Conservation (phyloP, 2,329 filamentous ascomycete genomes). For the Colletotrichum cuscutae region DNA sequence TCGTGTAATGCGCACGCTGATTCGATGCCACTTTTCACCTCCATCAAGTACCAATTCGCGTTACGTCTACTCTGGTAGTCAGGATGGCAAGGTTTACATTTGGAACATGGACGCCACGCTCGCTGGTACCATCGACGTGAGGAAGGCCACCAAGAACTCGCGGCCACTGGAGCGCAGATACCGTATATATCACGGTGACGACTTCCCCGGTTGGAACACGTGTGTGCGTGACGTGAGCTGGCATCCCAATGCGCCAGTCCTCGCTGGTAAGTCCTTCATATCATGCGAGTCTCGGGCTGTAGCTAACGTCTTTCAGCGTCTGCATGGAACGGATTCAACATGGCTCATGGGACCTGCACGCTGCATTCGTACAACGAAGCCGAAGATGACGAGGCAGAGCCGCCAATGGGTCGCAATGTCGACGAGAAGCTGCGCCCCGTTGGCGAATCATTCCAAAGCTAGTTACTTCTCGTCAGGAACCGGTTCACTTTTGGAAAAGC, state of each 20-base stretch:
- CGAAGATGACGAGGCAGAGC: constrained; percentile 71
- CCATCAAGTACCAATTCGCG: constrained; percentile 85
- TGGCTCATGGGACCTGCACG: constrained; percentile 78
- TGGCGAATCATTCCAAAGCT: constrained; percentile 4
- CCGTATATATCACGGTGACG: constrained; percentile 67
- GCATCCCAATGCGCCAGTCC: constrained; percentile 85
- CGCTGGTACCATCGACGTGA: constrained; percentile 82
- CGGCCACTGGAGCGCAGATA: constrained; percentile 65
- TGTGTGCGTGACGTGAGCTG: constrained; percentile 90
- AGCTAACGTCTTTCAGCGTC: constrained; percentile 66
- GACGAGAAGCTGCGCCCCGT: constrained; percentile 65
- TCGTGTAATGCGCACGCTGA: constrained; percentile 87
- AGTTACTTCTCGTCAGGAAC: background rate
- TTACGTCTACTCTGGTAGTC: constrained; percentile 93
- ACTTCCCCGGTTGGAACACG: constrained; percentile 73
- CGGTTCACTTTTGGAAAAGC: background rate
- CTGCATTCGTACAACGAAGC: constrained; percentile 82
- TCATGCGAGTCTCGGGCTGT: background rate
- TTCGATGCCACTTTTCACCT: constrained; percentile 95
- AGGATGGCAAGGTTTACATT: constrained; percentile 89
- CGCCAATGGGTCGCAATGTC: constrained; percentile 67
- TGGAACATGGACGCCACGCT: constrained; percentile 94
- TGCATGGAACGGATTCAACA: constrained; percentile 82
- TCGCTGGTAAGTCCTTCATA: constrained; percentile 66
- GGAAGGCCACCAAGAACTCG: constrained; percentile 72